Evolutionary conservation across 83 land plant species (phyloP), one percentile per base, ranked within the genome.

Genomic region (Larix sibirica): DNA sequence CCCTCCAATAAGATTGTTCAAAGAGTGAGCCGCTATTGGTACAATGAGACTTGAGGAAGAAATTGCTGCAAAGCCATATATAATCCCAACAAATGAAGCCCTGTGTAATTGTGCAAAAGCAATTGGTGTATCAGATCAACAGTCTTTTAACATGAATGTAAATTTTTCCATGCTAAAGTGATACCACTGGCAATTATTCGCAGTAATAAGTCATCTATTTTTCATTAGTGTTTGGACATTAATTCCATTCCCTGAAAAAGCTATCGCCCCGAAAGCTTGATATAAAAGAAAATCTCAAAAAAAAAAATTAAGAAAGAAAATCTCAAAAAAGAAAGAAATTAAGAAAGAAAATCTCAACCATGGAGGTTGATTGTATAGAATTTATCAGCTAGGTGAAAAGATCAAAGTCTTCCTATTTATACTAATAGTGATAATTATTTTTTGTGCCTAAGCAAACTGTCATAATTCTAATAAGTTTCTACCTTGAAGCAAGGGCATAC

Each of bases 41-140:
- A 95, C 97, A 40, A 89, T 33, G 26, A 96, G 31, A 70, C 94
- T 90, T 24, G 90, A 85, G 62, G 99, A 89, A 62, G 33, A 69
- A n/a, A 93, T 83, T 18, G 93, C 89, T 56, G 95, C 92, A 73
- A 92, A 77, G 6, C 99, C 99, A 88, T 96, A 96, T 2, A 82
- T 80, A 67, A 95, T 78, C 62, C 98, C 99, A 82, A 96, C 98
- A 81, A 93, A 90, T 38, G 99, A 89, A 65, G 99, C 99, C 99
- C 98, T 95, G 88, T 77, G 84, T 81, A 79, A 28, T 33, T 69
- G 40, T 47, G 38, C 61, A 42, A 36, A 23, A 61, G 28, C 18
- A 64, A 24, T 18, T 28, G 54, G 5, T n/a, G 20, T 24, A 62
- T 61, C 26, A 80, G 42, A 80, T 36, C 75, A 73, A 81, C 28